Percentiles rank a stretch among this genome's conserved stretches.
These are phyloP conservation scores for Daldinia eschscholtzii DNA, from an alignment of 2,329 filamentous ascomycete genomes.

Conservation along the genomic window DNA sequence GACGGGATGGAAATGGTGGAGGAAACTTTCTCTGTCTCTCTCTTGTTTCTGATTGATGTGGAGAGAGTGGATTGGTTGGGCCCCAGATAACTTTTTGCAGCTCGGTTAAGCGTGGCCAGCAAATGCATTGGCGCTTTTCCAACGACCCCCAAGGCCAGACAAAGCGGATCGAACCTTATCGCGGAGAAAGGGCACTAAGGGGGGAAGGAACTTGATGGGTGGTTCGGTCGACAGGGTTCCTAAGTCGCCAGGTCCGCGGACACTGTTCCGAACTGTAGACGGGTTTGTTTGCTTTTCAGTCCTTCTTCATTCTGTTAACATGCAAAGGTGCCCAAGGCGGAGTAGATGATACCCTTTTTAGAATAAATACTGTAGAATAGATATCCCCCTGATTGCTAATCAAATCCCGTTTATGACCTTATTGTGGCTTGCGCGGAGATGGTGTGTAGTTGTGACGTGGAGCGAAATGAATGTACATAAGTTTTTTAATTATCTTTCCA, in stretches of 20 bases:
- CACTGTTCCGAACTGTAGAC: constrained; percentile 28
- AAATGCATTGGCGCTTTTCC: constrained; percentile 30
- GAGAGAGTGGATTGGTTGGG: constrained; percentile 37
- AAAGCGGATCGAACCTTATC: constrained; percentile 35
- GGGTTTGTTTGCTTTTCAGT: constrained; percentile 37
- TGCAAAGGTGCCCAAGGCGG: constrained; percentile 50
- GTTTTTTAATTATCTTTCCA: constrained; percentile 27
- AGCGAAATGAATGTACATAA: constrained; percentile 36
- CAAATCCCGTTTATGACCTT: constrained; percentile 26
- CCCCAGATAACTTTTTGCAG: constrained; percentile 35
- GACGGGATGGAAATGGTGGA: constrained; percentile 34
- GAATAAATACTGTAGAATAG: constrained; percentile 46
- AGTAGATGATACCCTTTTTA: constrained; percentile 52
- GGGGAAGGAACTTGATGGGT: neutral
- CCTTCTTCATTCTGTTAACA: constrained; percentile 36
- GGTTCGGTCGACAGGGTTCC: constrained; percentile 37
- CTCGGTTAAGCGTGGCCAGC: constrained; percentile 44
- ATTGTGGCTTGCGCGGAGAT: constrained; percentile 38
- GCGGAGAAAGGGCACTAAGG: constrained; percentile 4
- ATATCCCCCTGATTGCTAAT: constrained; percentile 41
- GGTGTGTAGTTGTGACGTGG: constrained; percentile 43
- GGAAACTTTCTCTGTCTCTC: constrained; percentile 9
- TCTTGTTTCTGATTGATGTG: constrained; percentile 26
- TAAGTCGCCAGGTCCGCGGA: constrained; percentile 32
- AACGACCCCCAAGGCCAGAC: constrained; percentile 13